Evolutionary conservation across 805 yeast species (phyloP), one percentile per base, ranked within the genome.

Genomic region (Candida montana): DNA sequence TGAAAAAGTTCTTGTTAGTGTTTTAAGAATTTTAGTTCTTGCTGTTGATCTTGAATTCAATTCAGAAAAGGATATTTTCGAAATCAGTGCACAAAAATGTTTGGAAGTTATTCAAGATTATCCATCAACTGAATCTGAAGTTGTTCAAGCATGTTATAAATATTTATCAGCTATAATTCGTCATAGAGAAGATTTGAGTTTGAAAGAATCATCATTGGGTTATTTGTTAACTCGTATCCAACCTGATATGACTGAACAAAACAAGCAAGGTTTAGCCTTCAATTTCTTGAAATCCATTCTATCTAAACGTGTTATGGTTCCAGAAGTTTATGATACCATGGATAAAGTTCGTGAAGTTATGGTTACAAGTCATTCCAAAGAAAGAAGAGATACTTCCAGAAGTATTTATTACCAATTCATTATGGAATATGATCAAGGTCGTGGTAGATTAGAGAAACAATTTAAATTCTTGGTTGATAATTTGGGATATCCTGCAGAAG

Each of bases 351-450:
- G 93, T 9, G 76, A 79, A 44, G 83, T 88, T 20, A 84, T 93
- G 95, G 81, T 93, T 21, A 90, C 95, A 1, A 87, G 85, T 61
- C 96, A 88, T 44, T 72, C 91, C 3, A 76, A 76, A 38, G 88
- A 82, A 54, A 85, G 88, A 40, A 73, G 98, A 44, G 90, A 83
- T 52, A 80, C 84, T 61, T 79, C 97, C 8, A 75, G 98, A 62
- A 76, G 86, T 49, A 79, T 84, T 2, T 93, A 79, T 58, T 83
- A 79, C 59, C 89, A 81, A 53, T 93, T 93, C 53, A 64, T 93
- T 55, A 83, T 88, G 83, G 96, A 89, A 53, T 93, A 86, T 56
- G 98, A 95, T 53, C 97, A 91, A 65, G 89, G 98, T 26, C 74
- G 81, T 52, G 89, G 91, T 4, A 75, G 87, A 49, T 60, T 93